A percentile compares a stretch with the other conserved stretches of the same genome.
These are phyloP conservation scores for Cairneyella variabilis DNA, from an alignment of 495 filamentous ascomycete species.

Conservation along the genomic window DNA sequence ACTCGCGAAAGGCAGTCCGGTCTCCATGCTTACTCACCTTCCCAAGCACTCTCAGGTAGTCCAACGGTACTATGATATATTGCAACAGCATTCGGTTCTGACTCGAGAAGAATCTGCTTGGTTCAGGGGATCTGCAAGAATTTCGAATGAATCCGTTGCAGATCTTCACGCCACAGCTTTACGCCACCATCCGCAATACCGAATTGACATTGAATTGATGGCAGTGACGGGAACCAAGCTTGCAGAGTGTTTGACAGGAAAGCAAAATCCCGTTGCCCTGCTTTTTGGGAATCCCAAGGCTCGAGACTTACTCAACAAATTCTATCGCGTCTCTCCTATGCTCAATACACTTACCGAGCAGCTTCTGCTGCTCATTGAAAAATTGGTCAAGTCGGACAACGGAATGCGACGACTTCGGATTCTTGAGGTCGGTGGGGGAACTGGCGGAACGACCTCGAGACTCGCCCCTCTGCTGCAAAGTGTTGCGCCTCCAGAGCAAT, in stretches of 20 bases:
- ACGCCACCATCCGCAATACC: slow-evolving; percentile 31
- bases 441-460: slow-evolving; percentile 32
- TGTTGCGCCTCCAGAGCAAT: slow-evolving; percentile 32
- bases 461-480: slow-evolving; percentile 13
- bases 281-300: slow-evolving; percentile 44
- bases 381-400: slow-evolving; percentile 24
- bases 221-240: slow-evolving; percentile 38
- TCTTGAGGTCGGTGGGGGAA: slow-evolving; percentile 44
- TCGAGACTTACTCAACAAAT: slow-evolving; percentile 36
- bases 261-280: slow-evolving; percentile 39
- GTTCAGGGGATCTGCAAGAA: not conserved
- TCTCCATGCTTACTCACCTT: slow-evolving; percentile 19
- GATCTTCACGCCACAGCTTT: slow-evolving; percentile 29
- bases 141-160: not conserved
- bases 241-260: slow-evolving; percentile 38
- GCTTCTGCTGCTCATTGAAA: slow-evolving; percentile 38
- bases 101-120: slow-evolving; percentile 15
- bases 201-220: slow-evolving; percentile 34
- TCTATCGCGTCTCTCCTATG: slow-evolving; percentile 41
- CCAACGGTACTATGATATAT: slow-evolving; percentile 34
- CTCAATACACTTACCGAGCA: slow-evolving; percentile 35
- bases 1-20: slow-evolving; percentile 20
- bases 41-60: slow-evolving; percentile 28
- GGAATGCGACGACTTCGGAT: slow-evolving; percentile 25
- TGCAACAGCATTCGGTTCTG: slow-evolving; percentile 38